Evolutionary conservation across 1,139 yeast species (phyloP), one percentile per base, ranked within the genome.

Genomic region (Sugiyamaella paludigena): DNA sequence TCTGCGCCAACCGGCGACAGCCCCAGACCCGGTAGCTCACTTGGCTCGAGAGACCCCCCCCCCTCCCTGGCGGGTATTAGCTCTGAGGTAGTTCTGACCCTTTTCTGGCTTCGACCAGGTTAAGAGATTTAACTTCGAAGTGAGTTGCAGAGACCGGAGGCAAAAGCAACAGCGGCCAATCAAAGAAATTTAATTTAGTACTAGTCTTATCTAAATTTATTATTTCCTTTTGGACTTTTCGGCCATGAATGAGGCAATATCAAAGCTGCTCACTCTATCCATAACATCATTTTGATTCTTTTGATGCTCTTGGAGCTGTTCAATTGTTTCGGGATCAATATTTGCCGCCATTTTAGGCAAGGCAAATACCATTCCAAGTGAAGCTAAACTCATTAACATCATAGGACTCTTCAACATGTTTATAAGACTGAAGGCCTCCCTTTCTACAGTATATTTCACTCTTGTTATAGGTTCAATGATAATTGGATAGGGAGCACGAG

Each of bases 371-470:
- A 68, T 51, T 10, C 55, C 64, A 43, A 71, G 52, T 9, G 71
- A 61, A 0, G 53, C 67, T 19, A 70, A 40, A 28, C 69, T 58
- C 58, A 71, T 52, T 35, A 68, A 54, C 57, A 70, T 69, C 65
- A 68, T 68, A 10, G 73, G 73, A 48, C 63, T 64, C 54, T 62
- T 63, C 45, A 70, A 43, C 62, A 70, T 65, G 28, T 53, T 54
- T 27, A 64, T 40, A 4, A 68, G 48, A 37, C 67, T 64, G 49
- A 70, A 70, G 24, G 58, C 57, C 29, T 66, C 68, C 7, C 73
- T 56, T 19, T 57, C 57, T 16, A 54, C 57, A 24, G 63, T 49
- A 35, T 61, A 59, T 9, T 50, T 40, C 9, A 55, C 50, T 36
- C 60, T 47, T 2, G 35, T 30, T 11, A 60, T 31, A 3, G 61